These are phyloP conservation scores for Phytophthora brassicae DNA, from an alignment of 352 stramenopile species.

Conservation along the genomic window DNA sequence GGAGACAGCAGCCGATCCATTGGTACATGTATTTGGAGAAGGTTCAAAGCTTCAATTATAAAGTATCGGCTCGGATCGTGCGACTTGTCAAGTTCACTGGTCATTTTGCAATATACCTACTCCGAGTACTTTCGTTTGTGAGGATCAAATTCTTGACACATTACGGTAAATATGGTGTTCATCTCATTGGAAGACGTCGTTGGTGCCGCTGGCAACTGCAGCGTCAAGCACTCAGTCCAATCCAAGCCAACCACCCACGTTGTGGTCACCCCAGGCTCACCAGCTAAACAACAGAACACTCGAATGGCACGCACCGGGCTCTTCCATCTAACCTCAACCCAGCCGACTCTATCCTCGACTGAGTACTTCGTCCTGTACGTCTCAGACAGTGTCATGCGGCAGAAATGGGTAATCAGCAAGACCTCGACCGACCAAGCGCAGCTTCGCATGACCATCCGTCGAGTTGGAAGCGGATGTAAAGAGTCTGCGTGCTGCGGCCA, in stretches of 20 bases:
- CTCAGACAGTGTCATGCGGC: constrained; percentile 59
- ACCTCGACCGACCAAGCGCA: constrained; percentile 44
- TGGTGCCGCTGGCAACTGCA: constrained; percentile 14
- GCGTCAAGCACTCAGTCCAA: constrained; percentile 11
- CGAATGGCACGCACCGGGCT: constrained; percentile 17
- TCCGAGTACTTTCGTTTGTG: background rate
- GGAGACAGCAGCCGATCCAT: constrained; percentile 10
- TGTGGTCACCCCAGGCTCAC: constrained; percentile 68
- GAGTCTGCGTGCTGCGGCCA: constrained; percentile 54
- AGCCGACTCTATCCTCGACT: constrained; percentile 14
- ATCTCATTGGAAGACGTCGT: constrained; percentile 75
- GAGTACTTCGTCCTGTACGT: constrained; percentile 72
- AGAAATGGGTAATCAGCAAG: constrained; percentile 77
- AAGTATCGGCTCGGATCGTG: constrained; percentile 9
- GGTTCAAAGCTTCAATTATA: too few relatives aligned
- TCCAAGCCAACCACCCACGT: constrained; percentile 44
- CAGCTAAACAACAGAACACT: constrained; percentile 43
- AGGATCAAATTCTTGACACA: constrained; percentile 1
- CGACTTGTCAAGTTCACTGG: constrained; percentile 15
- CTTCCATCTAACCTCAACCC: constrained; percentile 21
- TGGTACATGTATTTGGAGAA: constrained; percentile 3
- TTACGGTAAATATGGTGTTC: constrained; percentile 60
- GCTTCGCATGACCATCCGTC: constrained; percentile 45
- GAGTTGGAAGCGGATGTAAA: constrained; percentile 38
- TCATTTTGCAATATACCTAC: constrained; percentile 20